Evolutionary conservation across 164 flowering plant species (phyloP), one percentile per base, ranked within the genome.

Genomic region (Vitis riparia): DNA sequence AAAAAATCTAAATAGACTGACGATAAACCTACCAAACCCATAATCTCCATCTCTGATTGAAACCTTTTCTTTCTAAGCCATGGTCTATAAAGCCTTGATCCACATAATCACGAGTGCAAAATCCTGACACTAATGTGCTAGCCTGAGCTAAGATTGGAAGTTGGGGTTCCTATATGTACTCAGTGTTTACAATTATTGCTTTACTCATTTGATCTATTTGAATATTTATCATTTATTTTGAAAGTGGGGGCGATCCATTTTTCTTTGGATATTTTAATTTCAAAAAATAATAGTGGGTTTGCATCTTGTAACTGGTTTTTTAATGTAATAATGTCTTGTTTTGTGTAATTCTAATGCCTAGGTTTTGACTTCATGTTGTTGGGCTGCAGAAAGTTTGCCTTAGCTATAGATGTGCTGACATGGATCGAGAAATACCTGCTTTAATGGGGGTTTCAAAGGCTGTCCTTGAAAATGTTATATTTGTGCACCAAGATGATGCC

Each of bases 361-460:
- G 13, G 1, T 16, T 68, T 55, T 47, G 8, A 27, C 30, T 29
- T 37, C 51, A 50, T 55, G 23, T 79, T 65, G 37, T 23, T 51
- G 29, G 73, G 59, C 59, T 81, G 83, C 97, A 95, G 98, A 95
- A 95, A 84, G 98, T 95, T 76, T 91, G 97, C 77, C 93, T 95
- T 66, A 93, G 99, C 82, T 93, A 93, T 73, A 90, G 99, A 88
- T 95, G 99, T 82, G 98, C 99, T 72, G 99, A 95, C 75, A 95
- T 95, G 97, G 99, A 95, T 66, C 74, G 97, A 53, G 99, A 95
- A 81, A 89, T 95, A 63, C 97, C 99, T 64, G 96, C 97, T 76
- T 75, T 95, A 30, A 93, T 93, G 99, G 99, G 99, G 67, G 97
- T 95, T 52, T 95, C 98, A n/a, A 95, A 95, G 82, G 97, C 99